Percentiles rank a stretch among this genome's conserved stretches.
Conservation (phyloP, 371 early-diverging fungal genomes). For the Mucor lusitanicus region DNA sequence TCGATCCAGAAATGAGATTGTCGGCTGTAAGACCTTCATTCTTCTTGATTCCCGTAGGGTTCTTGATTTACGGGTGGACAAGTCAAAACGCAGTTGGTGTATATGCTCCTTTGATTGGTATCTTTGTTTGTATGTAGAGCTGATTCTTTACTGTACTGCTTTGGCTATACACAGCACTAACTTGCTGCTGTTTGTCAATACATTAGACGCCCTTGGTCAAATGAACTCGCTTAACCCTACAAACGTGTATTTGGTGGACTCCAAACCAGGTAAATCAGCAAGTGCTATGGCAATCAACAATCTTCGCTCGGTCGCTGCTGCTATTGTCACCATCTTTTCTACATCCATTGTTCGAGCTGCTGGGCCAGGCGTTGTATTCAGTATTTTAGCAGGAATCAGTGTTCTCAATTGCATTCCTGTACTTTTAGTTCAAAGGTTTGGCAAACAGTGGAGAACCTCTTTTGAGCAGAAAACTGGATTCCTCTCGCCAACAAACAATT, state of each 20-base stretch:
- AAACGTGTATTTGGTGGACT: conserved; percentile 54
- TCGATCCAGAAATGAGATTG: conserved; percentile 44
- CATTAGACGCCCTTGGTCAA: conserved; percentile 28
- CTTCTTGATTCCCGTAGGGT: conserved; percentile 49
- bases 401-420: conserved; percentile 19
- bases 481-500: neutral
- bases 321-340: conserved; percentile 33
- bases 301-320: conserved; percentile 7
- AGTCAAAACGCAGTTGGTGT: conserved; percentile 32
- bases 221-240: conserved; percentile 44
- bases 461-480: conserved; percentile 14
- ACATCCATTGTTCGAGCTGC: conserved; percentile 15
- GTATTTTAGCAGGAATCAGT: conserved; percentile 24
- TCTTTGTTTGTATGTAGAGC: conserved; percentile 53
- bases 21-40: conserved; percentile 45
- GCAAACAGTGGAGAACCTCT: conserved; percentile 23
- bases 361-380: conserved; percentile 23
- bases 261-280: conserved; percentile 35
- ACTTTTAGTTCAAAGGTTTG: conserved; percentile 17
- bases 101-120: conserved; percentile 50
- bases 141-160: conserved; percentile 32
- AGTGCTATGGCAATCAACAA: neutral
- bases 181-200: neutral
- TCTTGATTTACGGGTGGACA: conserved; percentile 56
- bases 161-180: neutral